Evolutionary conservation across 2,329 filamentous ascomycete genomes (phyloP).

Genomic region (Eutypella sp.): DNA sequence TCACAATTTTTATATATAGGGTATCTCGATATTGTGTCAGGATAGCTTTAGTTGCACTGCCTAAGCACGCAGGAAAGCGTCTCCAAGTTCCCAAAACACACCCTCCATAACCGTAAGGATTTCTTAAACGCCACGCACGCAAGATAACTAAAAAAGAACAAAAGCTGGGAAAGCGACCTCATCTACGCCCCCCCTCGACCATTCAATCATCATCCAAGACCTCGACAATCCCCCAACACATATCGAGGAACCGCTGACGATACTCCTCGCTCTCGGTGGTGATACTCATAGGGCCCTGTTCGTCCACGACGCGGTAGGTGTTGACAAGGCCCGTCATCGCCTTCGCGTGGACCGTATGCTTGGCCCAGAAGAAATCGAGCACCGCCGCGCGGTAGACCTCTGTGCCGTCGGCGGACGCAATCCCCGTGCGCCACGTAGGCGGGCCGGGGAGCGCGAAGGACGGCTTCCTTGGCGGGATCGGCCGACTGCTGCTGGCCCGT

Average conservation of each 20-base stretch:
- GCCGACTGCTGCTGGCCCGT: conserved; percentile 4
- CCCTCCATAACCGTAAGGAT: too few relatives aligned
- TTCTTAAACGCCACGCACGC: too few relatives aligned
- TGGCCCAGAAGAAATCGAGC: conserved; percentile 76
- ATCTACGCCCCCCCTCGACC: not conserved
- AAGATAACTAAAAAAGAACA: too few relatives aligned
- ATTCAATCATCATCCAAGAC: conserved; percentile 12
- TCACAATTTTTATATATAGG: too few relatives aligned
- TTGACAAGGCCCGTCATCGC: conserved; percentile 62
- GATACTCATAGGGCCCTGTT: conserved; percentile 68
- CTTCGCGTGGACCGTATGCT: conserved; percentile 62
- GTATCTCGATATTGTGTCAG: too few relatives aligned
- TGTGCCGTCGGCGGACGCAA: conserved; percentile 56
- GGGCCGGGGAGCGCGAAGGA: conserved; percentile 29
- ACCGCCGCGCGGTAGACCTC: conserved; percentile 64
- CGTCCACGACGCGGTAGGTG: conserved; percentile 57
- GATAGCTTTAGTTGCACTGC: too few relatives aligned
- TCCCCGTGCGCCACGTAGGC: conserved; percentile 56
- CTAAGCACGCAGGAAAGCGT: too few relatives aligned
- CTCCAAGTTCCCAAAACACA: too few relatives aligned
- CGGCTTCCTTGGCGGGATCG: conserved; percentile 23
- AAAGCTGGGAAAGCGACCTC: too few relatives aligned
- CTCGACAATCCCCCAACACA: conserved; percentile 40
- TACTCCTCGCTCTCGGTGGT: conserved; percentile 68
- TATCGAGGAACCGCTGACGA: conserved; percentile 45